Conservation (phyloP, 2,329 filamentous ascomycete genomes). For the Seiridium cupressi region DNA sequence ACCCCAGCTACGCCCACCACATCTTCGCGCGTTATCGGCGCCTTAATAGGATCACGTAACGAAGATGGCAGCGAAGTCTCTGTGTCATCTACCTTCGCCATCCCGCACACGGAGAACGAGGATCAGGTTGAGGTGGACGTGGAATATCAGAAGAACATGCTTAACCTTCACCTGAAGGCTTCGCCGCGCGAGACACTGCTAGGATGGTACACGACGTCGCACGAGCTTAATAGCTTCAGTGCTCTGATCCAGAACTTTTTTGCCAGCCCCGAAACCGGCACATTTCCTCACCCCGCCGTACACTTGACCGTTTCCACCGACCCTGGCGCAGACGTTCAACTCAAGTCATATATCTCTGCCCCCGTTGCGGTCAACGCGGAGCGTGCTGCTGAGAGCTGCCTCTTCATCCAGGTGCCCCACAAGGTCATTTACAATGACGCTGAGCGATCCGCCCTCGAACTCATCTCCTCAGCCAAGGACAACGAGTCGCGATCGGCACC, state of each 20-base stretch:
- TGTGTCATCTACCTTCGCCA: slow-evolving; percentile 94
- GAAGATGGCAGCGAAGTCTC: slow-evolving; percentile 97
- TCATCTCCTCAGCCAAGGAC: slow-evolving; percentile 80
- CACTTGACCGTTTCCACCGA: slow-evolving; percentile 94
- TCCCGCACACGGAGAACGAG: slow-evolving; percentile 96
- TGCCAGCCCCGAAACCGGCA: slow-evolving; percentile 92
- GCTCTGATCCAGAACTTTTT: slow-evolving; percentile 99
- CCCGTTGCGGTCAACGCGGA: slow-evolving; percentile 94
- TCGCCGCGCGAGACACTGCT: slow-evolving; percentile 91
- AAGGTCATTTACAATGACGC: slow-evolving; percentile 82
- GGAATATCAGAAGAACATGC: slow-evolving; percentile 99
- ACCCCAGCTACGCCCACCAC: slow-evolving; percentile 60
- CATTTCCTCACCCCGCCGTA: slow-evolving; percentile 94
- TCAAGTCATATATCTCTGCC: slow-evolving; percentile 90
- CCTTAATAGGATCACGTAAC: slow-evolving; percentile 85
- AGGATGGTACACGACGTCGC: slow-evolving; percentile 97
- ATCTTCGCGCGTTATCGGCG: slow-evolving; percentile 94
- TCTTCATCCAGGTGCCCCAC: slow-evolving; percentile 96
- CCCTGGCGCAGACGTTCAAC: slow-evolving; percentile 83
- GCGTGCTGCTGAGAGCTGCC: slow-evolving; percentile 90
- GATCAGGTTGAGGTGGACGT: slow-evolving; percentile 99
- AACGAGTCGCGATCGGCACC: slow-evolving; percentile 69
- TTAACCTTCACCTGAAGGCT: slow-evolving; percentile 88
- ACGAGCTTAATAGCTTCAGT: slow-evolving; percentile 97
- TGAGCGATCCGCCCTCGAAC: slow-evolving; percentile 67